phyloP scores from a whole-genome alignment of 2,329 filamentous ascomycete species.

The Aspergillus sp. region DNA sequence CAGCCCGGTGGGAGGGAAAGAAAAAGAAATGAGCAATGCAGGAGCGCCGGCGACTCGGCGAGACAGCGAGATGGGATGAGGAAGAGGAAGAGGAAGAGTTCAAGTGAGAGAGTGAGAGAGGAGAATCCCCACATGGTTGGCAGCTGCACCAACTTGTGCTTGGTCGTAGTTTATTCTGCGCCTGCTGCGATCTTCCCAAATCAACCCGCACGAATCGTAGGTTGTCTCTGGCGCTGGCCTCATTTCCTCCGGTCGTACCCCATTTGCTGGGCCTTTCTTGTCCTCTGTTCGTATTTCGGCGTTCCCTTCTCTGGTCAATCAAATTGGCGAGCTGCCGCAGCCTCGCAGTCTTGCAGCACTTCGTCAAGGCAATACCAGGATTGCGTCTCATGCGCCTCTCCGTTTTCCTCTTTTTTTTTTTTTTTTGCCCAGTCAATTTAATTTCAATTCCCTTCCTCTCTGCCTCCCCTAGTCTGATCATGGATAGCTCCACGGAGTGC shows the following conservation, averaged over 20 bases:
- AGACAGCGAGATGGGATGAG: not conserved
- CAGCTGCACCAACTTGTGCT: slow-evolving; percentile 2
- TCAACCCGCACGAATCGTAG: slow-evolving; percentile 3
- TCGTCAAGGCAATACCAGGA: not conserved
- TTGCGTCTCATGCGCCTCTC: not conserved
- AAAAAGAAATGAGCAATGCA: slow-evolving; percentile 4
- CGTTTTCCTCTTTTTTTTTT: not conserved
- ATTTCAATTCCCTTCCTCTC: not conserved
- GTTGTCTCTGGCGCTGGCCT: not conserved
- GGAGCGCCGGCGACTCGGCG: not conserved
- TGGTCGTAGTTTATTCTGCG: slow-evolving; percentile 7
- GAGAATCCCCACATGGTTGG: slow-evolving; percentile 13
- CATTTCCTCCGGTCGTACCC: not conserved
- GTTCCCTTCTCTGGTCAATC: not conserved
- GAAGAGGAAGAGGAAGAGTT: not conserved
- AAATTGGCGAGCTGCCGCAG: not conserved
- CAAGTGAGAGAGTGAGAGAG: not conserved
- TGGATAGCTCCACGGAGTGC: slow-evolving; percentile 9
- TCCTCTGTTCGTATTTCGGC: slow-evolving; percentile 2
- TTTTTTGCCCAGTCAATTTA: not conserved
- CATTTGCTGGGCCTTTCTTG: slow-evolving; percentile 1
- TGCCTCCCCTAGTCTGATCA: slow-evolving; percentile 6
- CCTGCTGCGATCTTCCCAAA: not conserved
- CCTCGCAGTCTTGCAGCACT: not conserved
- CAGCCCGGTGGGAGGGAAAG: not conserved